phyloP scores from a whole-genome alignment of 257 asterid genomes.

The Anisodus acutangulus region DNA sequence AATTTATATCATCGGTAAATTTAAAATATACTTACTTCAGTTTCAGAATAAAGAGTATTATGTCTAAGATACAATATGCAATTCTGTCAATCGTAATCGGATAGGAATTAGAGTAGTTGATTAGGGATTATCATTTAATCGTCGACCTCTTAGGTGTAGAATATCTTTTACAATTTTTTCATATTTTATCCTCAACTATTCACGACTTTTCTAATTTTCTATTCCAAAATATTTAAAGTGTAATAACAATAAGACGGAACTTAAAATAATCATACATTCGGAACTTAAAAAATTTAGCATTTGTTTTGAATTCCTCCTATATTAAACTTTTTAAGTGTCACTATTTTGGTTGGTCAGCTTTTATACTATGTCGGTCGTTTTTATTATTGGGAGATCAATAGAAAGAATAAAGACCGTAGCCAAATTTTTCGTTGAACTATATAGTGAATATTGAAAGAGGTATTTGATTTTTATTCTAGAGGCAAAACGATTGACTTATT shows the following conservation, averaged over 20 bases:
- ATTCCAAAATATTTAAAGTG: not conserved
- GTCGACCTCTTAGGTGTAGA: constrained; percentile 15
- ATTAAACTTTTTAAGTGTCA: not conserved
- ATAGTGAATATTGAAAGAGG: too few species aligned
- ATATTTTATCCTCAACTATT: not conserved
- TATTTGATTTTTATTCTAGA: too few species aligned
- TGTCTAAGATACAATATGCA: not conserved
- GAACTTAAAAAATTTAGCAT: not conserved
- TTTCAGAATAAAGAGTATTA: not conserved
- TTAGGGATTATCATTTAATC: not conserved
- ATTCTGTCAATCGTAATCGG: constrained; percentile 5
- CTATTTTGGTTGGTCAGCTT: not conserved
- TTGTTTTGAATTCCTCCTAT: not conserved
- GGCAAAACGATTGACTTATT: too few species aligned
- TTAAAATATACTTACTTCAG: not conserved
- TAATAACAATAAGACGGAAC: not conserved
- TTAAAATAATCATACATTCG: not conserved
- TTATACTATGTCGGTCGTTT: not conserved
- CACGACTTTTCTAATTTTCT: not conserved
- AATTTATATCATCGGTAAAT: not conserved
- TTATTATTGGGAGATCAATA: not conserved
- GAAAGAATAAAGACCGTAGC: not conserved
- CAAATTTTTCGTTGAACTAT: too few species aligned
- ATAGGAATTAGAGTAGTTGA: not conserved
- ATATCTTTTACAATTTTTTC: not conserved